These are phyloP conservation scores for Chloranthus sessilifolius DNA, from an alignment of 164 flowering plant species.

Conservation along the genomic window DNA sequence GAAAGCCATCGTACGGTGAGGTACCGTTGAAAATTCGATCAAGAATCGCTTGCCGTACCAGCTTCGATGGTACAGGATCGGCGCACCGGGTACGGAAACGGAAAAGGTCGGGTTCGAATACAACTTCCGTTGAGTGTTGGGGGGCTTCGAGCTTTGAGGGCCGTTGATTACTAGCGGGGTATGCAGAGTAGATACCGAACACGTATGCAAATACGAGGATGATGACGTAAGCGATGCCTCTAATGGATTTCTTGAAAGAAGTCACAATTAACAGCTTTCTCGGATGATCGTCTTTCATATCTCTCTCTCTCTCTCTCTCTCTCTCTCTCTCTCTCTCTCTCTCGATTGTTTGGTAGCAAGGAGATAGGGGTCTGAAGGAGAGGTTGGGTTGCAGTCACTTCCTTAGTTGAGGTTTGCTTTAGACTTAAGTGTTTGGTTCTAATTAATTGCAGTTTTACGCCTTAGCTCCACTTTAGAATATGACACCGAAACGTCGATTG, in stretches of 20 bases:
- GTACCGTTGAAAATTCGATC: conserved; percentile 44
- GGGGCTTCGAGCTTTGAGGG: not conserved
- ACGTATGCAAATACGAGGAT: conserved; percentile 33
- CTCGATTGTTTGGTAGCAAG: too few species aligned
- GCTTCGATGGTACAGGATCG: conserved; percentile 28
- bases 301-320: too few species aligned
- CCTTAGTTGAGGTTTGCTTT: too few species aligned
- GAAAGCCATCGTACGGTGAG: conserved; percentile 56
- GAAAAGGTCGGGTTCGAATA: conserved; percentile 29
- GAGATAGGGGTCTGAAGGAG: too few species aligned
- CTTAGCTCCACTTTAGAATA: too few species aligned
- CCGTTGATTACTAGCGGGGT: not conserved
- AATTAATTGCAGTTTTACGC: too few species aligned
- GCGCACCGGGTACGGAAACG: conserved; percentile 35
- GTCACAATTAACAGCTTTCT: not conserved
- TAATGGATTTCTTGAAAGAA: not conserved
- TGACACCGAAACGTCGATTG: too few species aligned
- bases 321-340: too few species aligned
- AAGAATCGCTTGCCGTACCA: conserved; percentile 37
- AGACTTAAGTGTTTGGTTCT: too few species aligned
- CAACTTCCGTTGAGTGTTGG: not conserved
- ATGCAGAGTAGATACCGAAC: conserved; percentile 34
- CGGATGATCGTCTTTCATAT: conserved; percentile 4
- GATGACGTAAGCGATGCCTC: conserved; percentile 19
- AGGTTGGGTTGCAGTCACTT: too few species aligned